Evolutionary conservation across 306 rosid species (phyloP).

Genomic region (Datisca glomerata): DNA sequence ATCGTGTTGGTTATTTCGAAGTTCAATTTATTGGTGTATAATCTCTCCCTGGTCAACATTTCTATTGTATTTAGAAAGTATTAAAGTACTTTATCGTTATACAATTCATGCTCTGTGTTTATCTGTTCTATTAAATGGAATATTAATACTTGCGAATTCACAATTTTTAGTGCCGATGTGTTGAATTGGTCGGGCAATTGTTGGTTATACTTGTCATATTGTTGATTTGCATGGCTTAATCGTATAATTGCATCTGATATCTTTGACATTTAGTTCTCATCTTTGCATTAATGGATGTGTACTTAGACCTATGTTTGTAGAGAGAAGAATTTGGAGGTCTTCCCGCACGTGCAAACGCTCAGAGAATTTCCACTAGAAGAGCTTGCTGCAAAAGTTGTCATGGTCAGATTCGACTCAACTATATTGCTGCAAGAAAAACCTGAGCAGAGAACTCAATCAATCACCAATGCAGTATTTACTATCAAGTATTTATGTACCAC

Average conservation of each 20-base stretch:
- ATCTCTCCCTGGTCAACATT: too few relatives aligned
- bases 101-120: too few relatives aligned
- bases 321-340: conserved; percentile 34
- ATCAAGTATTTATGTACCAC: conserved; percentile 48
- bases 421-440: conserved; percentile 31
- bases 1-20: too few relatives aligned
- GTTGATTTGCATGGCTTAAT: neutral
- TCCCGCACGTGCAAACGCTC: conserved; percentile 71
- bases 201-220: too few relatives aligned
- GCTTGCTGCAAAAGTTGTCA: conserved; percentile 56
- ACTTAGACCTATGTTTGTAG: conserved; percentile 25
- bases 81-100: too few relatives aligned
- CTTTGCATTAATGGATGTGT: conserved; percentile 9
- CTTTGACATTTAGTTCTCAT: neutral
- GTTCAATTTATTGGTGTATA: too few relatives aligned
- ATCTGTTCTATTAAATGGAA: too few relatives aligned
- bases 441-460: conserved; percentile 20
- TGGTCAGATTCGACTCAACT: conserved; percentile 82
- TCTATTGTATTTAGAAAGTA: too few relatives aligned
- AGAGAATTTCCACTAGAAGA: conserved; percentile 55
- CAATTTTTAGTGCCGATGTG: too few relatives aligned
- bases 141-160: too few relatives aligned
- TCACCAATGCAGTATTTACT: conserved; percentile 34
- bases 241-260: neutral
- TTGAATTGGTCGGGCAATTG: too few relatives aligned